Base-by-base conservation (phyloP, 2,329 filamentous ascomycete species). In the Bimuria novae-zelandiae region DNA sequence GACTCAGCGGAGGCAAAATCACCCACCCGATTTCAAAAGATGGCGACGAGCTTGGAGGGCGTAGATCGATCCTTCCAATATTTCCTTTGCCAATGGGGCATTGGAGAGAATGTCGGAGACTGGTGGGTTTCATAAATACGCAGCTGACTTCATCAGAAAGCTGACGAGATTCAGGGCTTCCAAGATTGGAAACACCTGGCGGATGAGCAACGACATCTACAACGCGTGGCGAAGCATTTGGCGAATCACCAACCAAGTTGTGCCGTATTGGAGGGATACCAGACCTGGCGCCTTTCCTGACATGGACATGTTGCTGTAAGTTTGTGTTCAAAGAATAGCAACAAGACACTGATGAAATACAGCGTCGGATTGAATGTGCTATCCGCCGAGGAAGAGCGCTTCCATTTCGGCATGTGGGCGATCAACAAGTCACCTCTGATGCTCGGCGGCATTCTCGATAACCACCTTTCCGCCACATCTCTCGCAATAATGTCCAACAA, bases 361-460 rank as follows among this genome's bases (percentile, higher is more conserved):
- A 64, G 60, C 19, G 59, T 79, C 17, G 76, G 76, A 1, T 71
- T 70, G 11, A 65, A 69, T n/a, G 67, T 61, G 7, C 73, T 77
- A 3, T 68, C 64, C 0, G 54, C 56, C 23, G 64, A 69, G 36
- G 67, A 79, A 60, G 73, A 78, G 60, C 70, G 73, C 47, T 75
- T 76, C 19, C 77, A 79, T 55, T 77, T 79, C 42, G 67, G 76
- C 19, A 75, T 79, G 60, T 79, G 76, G 76, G 74, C 77, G 0
- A 76, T 77, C 43, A 71, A 78, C 41, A 79, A 79, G 57, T 77
- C 75, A 0, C 76, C 77, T 11, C 64, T 79, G 3, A 75, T 79
- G 25, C 75, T 79, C 42, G 74, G 76, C 6, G 72, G 74, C 1
- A 71, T 75, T 33, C 57, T 74, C 67, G 71, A 71, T 43, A 71